These are phyloP conservation scores for Apostasia ramifera DNA, from an alignment of 106 monocot genomes.

Conservation along the genomic window DNA sequence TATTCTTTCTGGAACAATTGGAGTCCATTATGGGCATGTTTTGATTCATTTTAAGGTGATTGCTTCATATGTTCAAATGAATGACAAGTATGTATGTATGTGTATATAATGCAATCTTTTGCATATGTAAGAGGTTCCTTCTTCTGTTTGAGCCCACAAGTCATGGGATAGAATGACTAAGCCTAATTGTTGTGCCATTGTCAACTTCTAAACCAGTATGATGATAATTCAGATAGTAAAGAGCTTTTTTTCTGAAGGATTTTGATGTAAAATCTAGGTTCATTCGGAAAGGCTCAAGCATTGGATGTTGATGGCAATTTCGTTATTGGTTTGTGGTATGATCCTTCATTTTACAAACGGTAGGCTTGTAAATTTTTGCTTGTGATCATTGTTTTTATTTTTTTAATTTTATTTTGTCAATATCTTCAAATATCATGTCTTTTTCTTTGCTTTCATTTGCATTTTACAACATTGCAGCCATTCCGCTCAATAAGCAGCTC, in stretches of 20 bases:
- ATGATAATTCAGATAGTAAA: background rate
- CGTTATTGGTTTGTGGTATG: constrained; percentile 23
- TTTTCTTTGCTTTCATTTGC: background rate
- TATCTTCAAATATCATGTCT: background rate
- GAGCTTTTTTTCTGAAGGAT: too few relatives aligned
- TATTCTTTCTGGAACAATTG: constrained; percentile 41
- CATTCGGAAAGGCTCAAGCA: constrained; percentile 40
- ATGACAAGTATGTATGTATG: too few relatives aligned
- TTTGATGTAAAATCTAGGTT: constrained; percentile 4
- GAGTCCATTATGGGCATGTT: constrained; percentile 53
- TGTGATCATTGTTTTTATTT: background rate
- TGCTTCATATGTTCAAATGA: too few relatives aligned
- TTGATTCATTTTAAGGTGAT: constrained; percentile 44
- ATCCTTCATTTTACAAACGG: constrained; percentile 47
- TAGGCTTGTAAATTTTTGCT: background rate
- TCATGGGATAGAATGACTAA: background rate
- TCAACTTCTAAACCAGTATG: background rate
- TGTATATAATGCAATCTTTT: too few relatives aligned
- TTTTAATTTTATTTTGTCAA: background rate
- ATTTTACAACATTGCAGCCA: constrained; percentile 16
- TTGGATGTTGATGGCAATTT: constrained; percentile 33
- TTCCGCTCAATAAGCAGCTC: constrained; percentile 58
- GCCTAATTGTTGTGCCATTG: background rate
- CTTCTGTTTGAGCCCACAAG: background rate
- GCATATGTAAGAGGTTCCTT: too few relatives aligned